These are phyloP conservation scores for Papiliotrema laurentii DNA, from an alignment of 1,284 basidiomycete species.

Conservation along the genomic window DNA sequence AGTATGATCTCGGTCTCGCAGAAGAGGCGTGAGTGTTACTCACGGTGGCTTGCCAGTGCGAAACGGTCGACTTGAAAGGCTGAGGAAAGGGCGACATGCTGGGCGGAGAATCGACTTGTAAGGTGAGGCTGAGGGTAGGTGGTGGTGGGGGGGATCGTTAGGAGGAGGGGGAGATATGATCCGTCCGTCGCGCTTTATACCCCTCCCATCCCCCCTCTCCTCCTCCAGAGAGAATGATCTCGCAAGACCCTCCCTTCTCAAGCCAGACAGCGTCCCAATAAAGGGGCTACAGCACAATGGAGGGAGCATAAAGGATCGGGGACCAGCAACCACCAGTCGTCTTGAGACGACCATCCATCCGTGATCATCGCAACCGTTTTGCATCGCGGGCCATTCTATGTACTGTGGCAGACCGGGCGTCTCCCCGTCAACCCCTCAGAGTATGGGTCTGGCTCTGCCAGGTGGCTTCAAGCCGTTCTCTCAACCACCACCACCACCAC, in stretches of 20 bases:
- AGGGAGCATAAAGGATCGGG: neutral
- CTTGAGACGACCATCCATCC: too few relatives aligned
- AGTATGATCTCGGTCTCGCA: neutral
- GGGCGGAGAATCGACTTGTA: neutral
- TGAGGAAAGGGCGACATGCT: constrained; percentile 33
- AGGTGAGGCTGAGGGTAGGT: neutral
- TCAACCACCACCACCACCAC: too few relatives aligned
- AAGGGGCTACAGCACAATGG: neutral
- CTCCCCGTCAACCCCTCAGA: too few relatives aligned
- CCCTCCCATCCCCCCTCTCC: neutral
- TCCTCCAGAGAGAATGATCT: too few relatives aligned
- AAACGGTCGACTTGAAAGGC: constrained; percentile 24
- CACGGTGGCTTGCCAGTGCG: constrained; percentile 35
- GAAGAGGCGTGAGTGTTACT: neutral
- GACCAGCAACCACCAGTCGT: too few relatives aligned
- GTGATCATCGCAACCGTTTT: too few relatives aligned
- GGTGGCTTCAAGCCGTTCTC: too few relatives aligned
- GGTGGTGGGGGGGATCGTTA: neutral
- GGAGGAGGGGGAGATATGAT: neutral
- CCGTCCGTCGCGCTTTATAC: neutral
- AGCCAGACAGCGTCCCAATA: neutral
- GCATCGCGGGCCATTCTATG: too few relatives aligned
- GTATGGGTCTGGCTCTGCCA: too few relatives aligned
- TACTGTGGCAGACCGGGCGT: too few relatives aligned
- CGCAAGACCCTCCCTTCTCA: neutral